Evolutionary conservation across 768 basidiomycete genomes (phyloP), one percentile per base, ranked within the genome.

Genomic region (Clitopilus hobsonii): DNA sequence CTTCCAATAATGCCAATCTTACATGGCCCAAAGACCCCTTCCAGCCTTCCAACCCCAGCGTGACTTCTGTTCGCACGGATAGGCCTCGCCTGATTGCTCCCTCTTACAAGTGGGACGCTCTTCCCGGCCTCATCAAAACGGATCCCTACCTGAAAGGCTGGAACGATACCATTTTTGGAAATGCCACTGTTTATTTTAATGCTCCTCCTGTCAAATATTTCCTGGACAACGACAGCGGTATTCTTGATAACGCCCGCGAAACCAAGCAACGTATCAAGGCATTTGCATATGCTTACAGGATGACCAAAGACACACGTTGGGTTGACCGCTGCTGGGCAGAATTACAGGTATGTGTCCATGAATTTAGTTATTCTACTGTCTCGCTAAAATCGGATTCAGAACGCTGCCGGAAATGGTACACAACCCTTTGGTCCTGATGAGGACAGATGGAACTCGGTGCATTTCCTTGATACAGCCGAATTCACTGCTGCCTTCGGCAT

Each of bases 381-480:
- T 38, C 23, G 57, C 16, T 57, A 22, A 45, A 16, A 32, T 47
- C 14, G 47, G 26, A 20, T 41, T 56, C 56, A 89, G 89, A 90
- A 88, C 65, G 89, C 88, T 25, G 85, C 86, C 50, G 87, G 89
- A 5, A 88, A 90, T 61, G 77, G 83, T 55, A 74, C 85, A 10
- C 71, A 63, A 38, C 62, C 69, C 5, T 98, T 91, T 67, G 94
- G 94, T 18, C 76, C 82, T 2, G 70, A 71, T 53, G 74, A 74
- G 52, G 79, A 82, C 54, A 83, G 75, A 63, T 99, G 96, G 97
- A 97, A 98, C 72, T 77, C 85, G 5, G 58, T 48, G 1, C 97
- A 99, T 71, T 98, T 98, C 82, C 85, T 98, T 47, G 96, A 96
- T 67, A 74, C 83, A 18, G 95, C 87, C n/a, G 96, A 98, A 69